Evolutionary conservation across 73 alveolate species (phyloP), one percentile per base, ranked within the genome.

Genomic region (Blepharisma stoltei): DNA sequence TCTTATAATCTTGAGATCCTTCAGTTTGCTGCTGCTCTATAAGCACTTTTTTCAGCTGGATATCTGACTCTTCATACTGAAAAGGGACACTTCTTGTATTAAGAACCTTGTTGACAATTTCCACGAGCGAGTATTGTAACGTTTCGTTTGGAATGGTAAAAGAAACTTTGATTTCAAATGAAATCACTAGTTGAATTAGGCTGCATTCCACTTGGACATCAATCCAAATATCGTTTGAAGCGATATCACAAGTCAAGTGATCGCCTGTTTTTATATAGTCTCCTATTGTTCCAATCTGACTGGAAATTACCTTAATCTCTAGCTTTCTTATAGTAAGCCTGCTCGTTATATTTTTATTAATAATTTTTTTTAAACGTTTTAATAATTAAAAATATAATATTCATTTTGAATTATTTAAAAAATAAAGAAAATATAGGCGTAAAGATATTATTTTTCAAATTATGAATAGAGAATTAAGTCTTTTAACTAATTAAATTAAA

Each of bases 181-280:
- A 60, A 8, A 60, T 20, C 18, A 60, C 46, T 14, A 20, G 23
- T 14, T n/a, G 49, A 25, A 25, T 38, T 0, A 20, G 18, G 3
- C 23, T 25, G 46, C 49, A n/a, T 0, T 60, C 49, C 21, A 69
- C 70, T 21, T 69, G 11, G 21, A 69, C 25, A 9, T 69, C 67
- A 45, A 69, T n/a, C 79, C 79, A 69, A 66, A 69, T 9, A 38
- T 69, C 79, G 32, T 69, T 9, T 69, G 79, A 69, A 7, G 9
- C 43, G 70, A 69, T n/a, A n/a, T 20, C 25, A 67, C 79, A 69
- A 11, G 25, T 25, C 4, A 69, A 21, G 43, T 20, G 43, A 67
- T 69, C 79, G 2, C 67, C 67, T 9, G 70, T 18, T 25, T 60
- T 60, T 14, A 60, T 11, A 60, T 14, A 25, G 73, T 60, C 73